Percentiles rank a stretch among this genome's conserved stretches.
Conservation (phyloP, 345 rosid species). For the Syzygium oleosum region DNA sequence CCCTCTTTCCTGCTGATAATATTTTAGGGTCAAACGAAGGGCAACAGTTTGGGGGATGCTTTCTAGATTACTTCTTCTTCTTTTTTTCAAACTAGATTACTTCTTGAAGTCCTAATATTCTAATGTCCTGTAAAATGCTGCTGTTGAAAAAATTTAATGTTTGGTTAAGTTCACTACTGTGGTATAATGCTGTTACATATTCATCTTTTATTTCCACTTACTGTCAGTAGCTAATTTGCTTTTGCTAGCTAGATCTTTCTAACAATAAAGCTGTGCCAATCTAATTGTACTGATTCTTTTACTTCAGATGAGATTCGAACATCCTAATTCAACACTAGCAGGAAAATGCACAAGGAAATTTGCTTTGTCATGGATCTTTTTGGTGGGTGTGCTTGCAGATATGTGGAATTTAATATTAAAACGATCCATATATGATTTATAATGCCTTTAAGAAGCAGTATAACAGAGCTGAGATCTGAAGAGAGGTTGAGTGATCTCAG, state of each 20-base stretch:
- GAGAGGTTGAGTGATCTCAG: background rate
- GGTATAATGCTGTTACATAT: background rate
- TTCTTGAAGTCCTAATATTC: background rate
- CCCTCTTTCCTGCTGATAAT: background rate
- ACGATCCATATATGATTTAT: background rate
- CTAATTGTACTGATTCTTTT: background rate
- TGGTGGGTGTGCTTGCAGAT: accelerated
- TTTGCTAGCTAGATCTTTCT: background rate
- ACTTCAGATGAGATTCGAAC: background rate
- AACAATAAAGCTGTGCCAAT: background rate
- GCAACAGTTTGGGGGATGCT: background rate
- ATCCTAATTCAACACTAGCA: background rate
- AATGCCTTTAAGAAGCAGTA: background rate
- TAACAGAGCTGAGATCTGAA: background rate
- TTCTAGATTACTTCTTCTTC: background rate
- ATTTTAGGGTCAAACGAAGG: background rate
- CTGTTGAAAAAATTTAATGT: background rate
- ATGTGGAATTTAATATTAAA: background rate
- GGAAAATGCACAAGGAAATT: background rate
- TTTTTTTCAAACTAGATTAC: background rate
- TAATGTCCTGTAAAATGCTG: background rate
- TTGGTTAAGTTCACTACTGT: background rate
- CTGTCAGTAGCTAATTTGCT: background rate
- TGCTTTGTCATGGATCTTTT: background rate
- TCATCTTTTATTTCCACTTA: background rate